Base-by-base conservation (phyloP, 192 early-diverging fungal species). In the Mycoemilia scoparia region DNA sequence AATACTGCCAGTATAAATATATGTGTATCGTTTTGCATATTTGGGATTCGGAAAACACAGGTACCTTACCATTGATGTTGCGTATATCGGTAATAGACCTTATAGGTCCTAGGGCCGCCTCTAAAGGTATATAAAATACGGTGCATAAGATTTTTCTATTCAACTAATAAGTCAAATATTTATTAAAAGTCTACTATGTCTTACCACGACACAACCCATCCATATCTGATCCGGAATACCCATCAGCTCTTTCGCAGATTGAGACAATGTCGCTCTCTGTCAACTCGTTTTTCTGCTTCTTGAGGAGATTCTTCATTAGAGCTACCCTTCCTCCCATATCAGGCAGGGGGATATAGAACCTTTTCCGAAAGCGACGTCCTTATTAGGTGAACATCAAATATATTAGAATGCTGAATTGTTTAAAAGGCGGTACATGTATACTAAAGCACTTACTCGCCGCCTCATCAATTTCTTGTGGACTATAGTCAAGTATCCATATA, bases 391-490 rank as follows among this genome's bases (percentile, higher is more conserved):
- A n/a, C n/a, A n/a, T n/a, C n/a, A n/a, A n/a, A n/a, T n/a, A n/a
- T n/a, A n/a, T n/a, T n/a, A n/a, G n/a, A n/a, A n/a, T n/a, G n/a
- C n/a, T n/a, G n/a, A n/a, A n/a, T n/a, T n/a, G n/a, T n/a, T n/a
- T n/a, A n/a, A n/a, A n/a, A n/a, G n/a, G n/a, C n/a, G n/a, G n/a
- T n/a, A n/a, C n/a, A n/a, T n/a, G n/a, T n/a, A n/a, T n/a, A n/a
- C n/a, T n/a, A n/a, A n/a, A n/a, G n/a, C n/a, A n/a, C n/a, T n/a
- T n/a, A n/a, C n/a, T 53, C 3, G 85, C 87, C 10, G 89, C 89
- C 44, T 95, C 88, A 42, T 95, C 89, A 18, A 95, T 72, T 43
- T 95, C 89, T 19, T 82, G 77, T 21, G 89, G 89, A 26, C n/a
- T n/a, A n/a, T n/a, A n/a, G n/a, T n/a, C n/a, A n/a, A n/a, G n/a